Evolutionary conservation across 345 rosid genomes (phyloP), one percentile per base, ranked within the genome.

Genomic region (Linum trigynum): DNA sequence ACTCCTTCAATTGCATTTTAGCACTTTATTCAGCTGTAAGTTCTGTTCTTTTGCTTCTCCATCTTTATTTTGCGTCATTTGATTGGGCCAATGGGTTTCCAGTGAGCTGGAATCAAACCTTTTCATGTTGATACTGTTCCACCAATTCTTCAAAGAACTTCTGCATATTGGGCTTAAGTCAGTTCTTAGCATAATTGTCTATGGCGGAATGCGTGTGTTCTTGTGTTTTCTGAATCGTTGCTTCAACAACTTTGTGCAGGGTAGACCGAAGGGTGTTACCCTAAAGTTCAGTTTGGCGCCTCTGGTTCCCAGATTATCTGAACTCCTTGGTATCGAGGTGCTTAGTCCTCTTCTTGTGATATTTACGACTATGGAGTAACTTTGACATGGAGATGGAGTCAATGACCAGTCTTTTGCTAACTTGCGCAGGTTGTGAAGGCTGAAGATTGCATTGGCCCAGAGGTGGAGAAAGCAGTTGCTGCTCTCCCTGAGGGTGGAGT

Each of bases 261-360:
- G 98, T 35, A 81, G 95, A 51, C 98, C 98, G 0, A 89, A 86
- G 76, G 95, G 95, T 62, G 95, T 92, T 60, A 89, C 97, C 17
- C 98, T 92, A 11, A 92, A 92, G 61, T 89, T 64, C 84, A 89
- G 98, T 79, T 80, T 92, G 80, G 92, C 85, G 48, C 97, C 95
- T 75, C 91, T 92, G 41, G 95, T 92, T 14, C 88, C 95, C 2
- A 78, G 96, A 55, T 79, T 91, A 55, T 85, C 98, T 68, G 83
- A 91, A 57, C 90, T 91, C 69, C 92, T 91, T 60, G 96, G 98
- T 65, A 76, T 92, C 65, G 77, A 89, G 92, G 98, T 89, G 66
- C 41, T 67, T 66, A 53, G 39, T 17, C 12, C 15, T 48, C 53
- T 48, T 48, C 53, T 48, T 48, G 53, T 7, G 9, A 10, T 48